Evolutionary conservation across 805 yeast species (phyloP).

Genomic region (Candida schatavii): DNA sequence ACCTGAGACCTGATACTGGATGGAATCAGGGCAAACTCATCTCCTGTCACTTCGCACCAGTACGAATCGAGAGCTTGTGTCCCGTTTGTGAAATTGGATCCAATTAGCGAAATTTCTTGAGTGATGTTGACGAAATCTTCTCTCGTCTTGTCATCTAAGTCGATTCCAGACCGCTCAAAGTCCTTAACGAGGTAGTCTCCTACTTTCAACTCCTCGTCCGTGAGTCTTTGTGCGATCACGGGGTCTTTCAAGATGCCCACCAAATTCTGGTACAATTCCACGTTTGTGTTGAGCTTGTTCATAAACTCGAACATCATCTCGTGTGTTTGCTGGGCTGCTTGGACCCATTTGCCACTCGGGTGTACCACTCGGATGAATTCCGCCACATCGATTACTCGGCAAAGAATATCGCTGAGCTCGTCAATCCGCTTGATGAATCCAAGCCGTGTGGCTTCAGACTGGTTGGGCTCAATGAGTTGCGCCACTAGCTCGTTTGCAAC

Average conservation of each 20-base stretch:
- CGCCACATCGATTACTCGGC: constrained; percentile 91
- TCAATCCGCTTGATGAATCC: constrained; percentile 68
- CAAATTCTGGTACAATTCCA: constrained; percentile 61
- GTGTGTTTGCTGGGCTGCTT: constrained; percentile 84
- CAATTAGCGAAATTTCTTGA: constrained; percentile 74
- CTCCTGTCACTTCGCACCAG: constrained; percentile 34
- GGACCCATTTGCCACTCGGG: constrained; percentile 66
- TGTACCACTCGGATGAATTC: constrained; percentile 89
- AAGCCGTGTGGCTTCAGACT: constrained; percentile 10
- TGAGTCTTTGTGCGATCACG: constrained; percentile 32
- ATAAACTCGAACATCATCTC: constrained; percentile 88
- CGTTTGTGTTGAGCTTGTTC: constrained; percentile 87
- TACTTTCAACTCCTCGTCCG: constrained; percentile 75
- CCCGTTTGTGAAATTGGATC: constrained; percentile 69
- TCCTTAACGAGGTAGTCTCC: constrained; percentile 79
- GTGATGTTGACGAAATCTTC: constrained; percentile 73
- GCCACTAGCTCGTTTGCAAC: constrained; percentile 63
- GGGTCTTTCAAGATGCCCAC: constrained; percentile 49
- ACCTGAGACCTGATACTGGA: background rate
- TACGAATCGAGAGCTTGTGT: constrained; percentile 32
- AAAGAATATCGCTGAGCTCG: constrained; percentile 79
- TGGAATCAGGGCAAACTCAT: constrained; percentile 27
- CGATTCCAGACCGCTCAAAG: constrained; percentile 87
- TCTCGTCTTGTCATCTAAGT: constrained; percentile 64
- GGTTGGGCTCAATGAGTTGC: constrained; percentile 32